Evolutionary conservation across 257 asterid species (phyloP).

Genomic region (Nicotiana tabacum): DNA sequence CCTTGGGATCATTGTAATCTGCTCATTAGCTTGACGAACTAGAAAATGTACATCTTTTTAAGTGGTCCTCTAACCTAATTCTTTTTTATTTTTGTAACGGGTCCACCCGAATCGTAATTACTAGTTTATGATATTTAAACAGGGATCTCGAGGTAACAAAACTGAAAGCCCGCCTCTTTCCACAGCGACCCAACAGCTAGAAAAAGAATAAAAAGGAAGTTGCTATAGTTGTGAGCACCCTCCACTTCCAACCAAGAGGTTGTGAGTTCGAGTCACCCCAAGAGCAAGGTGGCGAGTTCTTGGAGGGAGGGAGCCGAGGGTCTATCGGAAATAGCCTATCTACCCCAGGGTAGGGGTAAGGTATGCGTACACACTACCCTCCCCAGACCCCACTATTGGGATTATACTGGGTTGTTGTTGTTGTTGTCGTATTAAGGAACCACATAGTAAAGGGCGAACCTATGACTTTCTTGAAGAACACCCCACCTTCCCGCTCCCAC

Average conservation of each 20-base stretch:
- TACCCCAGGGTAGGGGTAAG: no score
- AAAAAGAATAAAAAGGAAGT: background rate
- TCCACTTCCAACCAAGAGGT: no score
- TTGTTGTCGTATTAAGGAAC: background rate
- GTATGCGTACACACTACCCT: no score
- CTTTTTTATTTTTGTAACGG: background rate
- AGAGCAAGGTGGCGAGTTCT: no score
- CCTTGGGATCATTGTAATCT: background rate
- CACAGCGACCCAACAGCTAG: background rate
- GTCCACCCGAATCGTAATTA: background rate
- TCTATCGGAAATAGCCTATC: no score
- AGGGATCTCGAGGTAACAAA: background rate
- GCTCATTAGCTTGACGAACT: background rate
- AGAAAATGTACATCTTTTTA: background rate
- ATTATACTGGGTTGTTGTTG: no score
- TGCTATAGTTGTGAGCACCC: no score
- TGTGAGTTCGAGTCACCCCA: no score
- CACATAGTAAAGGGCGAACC: background rate
- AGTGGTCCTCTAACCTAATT: background rate
- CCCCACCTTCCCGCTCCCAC: background rate
- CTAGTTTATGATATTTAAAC: background rate
- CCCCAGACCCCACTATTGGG: no score
- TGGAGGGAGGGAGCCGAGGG: no score
- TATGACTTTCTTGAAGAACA: background rate
- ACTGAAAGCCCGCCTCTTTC: background rate